These are phyloP conservation scores for Jacaranda copaia DNA, from an alignment of 257 asterid genomes.

Conservation along the genomic window DNA sequence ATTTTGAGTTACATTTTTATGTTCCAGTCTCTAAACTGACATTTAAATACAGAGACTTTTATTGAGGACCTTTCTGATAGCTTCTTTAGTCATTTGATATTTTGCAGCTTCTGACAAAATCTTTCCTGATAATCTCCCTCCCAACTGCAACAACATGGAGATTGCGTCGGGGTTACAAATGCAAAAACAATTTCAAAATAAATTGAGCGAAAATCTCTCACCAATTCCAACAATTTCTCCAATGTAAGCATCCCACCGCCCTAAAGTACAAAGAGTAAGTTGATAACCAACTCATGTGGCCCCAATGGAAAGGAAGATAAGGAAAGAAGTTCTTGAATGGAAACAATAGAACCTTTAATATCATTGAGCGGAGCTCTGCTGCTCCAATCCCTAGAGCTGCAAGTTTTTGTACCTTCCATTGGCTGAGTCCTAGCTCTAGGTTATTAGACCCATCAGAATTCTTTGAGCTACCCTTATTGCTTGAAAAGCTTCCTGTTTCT, in stretches of 20 bases:
- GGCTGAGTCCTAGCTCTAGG: constrained; percentile 81
- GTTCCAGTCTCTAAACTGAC: constrained; percentile 25
- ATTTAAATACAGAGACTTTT: constrained; percentile 26
- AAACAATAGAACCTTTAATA: constrained; percentile 70
- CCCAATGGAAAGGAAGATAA: constrained; percentile 20
- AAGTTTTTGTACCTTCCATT: constrained; percentile 83
- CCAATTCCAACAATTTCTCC: constrained; percentile 74
- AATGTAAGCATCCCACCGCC: constrained; percentile 91
- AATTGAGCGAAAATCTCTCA: constrained; percentile 44
- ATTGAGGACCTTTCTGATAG: constrained; percentile 69
- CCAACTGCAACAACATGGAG: constrained; percentile 59
- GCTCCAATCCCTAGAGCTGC: constrained; percentile 82
- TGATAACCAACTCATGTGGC: constrained; percentile 26
- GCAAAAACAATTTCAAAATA: constrained; percentile 11
- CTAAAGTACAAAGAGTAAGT: constrained; percentile 49
- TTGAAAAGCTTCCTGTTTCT: constrained; percentile 48
- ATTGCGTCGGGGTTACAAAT: constrained; percentile 35
- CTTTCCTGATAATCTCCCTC: constrained; percentile 78
- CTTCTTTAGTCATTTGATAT: constrained; percentile 72
- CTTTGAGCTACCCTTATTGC: constrained; percentile 50
- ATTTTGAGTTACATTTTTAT: constrained; percentile 1
- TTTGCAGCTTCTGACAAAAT: constrained; percentile 83
- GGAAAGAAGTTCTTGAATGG: constrained; percentile 18
- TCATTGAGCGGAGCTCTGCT: constrained; percentile 61
- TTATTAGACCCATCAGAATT: constrained; percentile 48